phyloP scores from a whole-genome alignment of 2,329 filamentous ascomycete genomes.

The Nakataea oryzae region DNA sequence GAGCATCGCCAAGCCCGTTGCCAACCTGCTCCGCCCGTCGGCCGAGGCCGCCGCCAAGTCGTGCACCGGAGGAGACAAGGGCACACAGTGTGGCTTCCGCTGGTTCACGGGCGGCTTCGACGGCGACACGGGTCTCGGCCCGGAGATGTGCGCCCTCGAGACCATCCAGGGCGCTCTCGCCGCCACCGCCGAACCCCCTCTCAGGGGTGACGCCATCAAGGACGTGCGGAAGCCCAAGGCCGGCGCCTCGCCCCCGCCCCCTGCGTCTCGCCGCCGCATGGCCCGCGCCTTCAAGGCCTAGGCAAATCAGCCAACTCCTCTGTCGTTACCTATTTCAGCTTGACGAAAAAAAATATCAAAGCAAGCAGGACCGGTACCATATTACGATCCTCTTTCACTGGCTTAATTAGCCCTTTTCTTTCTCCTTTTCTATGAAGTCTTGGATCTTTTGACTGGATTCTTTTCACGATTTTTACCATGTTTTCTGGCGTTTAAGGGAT shows the following conservation, averaged over 20 bases:
- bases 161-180: conserved; percentile 49
- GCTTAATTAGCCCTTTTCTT: neutral
- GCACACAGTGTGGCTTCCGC: conserved; percentile 47
- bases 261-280: neutral
- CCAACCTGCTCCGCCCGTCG: conserved; percentile 36
- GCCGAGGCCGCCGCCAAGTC: conserved; percentile 43
- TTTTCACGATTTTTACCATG: neutral
- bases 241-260: neutral
- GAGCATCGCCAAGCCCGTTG: conserved; percentile 35
- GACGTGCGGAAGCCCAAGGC: conserved; percentile 22
- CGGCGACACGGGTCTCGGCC: conserved; percentile 43
- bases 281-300: neutral
- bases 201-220: conserved; percentile 36
- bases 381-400: neutral
- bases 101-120: conserved; percentile 53
- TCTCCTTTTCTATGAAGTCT: neutral
- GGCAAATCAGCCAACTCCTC: no score
- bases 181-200: conserved; percentile 29
- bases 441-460: neutral
- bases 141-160: conserved; percentile 56
- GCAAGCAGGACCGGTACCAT: neutral
- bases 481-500: neutral
- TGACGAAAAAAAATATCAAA: no score
- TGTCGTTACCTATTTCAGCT: no score
- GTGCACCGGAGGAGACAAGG: conserved; percentile 44